These are phyloP conservation scores for Pyricularia sp. DNA, from an alignment of 2,329 filamentous ascomycete genomes.

Conservation along the genomic window DNA sequence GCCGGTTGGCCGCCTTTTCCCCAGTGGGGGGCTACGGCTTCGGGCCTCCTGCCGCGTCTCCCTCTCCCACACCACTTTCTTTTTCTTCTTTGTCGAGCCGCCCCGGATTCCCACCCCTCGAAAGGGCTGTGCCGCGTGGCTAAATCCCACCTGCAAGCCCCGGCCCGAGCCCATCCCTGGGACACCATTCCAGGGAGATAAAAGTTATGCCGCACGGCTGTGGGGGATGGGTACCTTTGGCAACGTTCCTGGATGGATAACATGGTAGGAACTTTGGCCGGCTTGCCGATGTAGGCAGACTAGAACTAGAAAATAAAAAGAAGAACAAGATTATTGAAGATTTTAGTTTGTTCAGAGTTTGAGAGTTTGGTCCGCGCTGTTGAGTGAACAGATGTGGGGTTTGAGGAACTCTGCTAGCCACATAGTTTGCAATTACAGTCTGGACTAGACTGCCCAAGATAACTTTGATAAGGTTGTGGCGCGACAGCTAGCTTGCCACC, in stretches of 20 bases:
- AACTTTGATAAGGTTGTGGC: no score
- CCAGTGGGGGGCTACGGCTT: no score
- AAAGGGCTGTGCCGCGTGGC: background rate
- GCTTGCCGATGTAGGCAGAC: background rate
- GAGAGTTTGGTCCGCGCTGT: no score
- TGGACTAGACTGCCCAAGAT: no score
- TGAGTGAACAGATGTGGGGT: no score
- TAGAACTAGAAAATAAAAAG: background rate
- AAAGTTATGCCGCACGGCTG: background rate
- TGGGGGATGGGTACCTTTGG: background rate
- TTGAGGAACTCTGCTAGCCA: no score
- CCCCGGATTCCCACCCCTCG: background rate
- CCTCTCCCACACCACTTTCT: background rate
- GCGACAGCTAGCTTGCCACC: no score
- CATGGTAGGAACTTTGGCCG: background rate
- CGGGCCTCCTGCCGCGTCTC: background rate
- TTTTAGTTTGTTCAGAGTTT: no score
- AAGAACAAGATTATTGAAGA: no score
- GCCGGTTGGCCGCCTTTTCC: background rate
- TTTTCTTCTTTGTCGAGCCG: no score
- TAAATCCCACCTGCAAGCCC: background rate
- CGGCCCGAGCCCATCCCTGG: background rate
- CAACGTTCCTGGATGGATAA: background rate
- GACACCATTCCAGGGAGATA: background rate
- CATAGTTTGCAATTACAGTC: no score